Percentiles rank a stretch among this genome's conserved stretches.
These are phyloP conservation scores for Orbilia quercus DNA, from an alignment of 2,329 filamentous ascomycete genomes.

Conservation along the genomic window DNA sequence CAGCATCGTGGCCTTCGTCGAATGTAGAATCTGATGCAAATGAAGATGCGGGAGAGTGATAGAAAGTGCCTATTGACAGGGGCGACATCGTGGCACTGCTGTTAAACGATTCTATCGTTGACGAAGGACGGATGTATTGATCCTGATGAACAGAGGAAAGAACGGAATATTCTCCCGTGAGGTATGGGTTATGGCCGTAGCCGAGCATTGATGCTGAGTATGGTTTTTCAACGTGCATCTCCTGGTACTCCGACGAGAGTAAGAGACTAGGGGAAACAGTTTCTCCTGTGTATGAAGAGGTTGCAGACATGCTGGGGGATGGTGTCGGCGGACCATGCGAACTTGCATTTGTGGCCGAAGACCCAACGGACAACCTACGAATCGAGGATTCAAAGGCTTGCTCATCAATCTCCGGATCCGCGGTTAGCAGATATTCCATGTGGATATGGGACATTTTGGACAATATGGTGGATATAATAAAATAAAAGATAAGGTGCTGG, in stretches of 20 bases:
- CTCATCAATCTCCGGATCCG: constrained; percentile 48
- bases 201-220: constrained; percentile 40
- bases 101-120: constrained; percentile 45
- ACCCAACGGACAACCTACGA: constrained; percentile 52
- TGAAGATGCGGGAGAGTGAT: constrained; percentile 48
- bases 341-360: constrained; percentile 46
- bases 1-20: constrained; percentile 51
- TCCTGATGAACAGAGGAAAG: constrained; percentile 41
- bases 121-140: constrained; percentile 41
- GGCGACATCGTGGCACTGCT: constrained; percentile 47
- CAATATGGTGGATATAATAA: constrained; percentile 13
- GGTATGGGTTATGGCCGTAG: constrained; percentile 42
- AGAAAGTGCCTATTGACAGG: constrained; percentile 45
- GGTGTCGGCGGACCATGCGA: constrained; percentile 52
- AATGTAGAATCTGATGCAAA: constrained; percentile 50
- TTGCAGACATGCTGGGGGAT: constrained; percentile 41
- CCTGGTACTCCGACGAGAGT: constrained; percentile 49
- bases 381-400: constrained; percentile 49
- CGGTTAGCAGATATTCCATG: constrained; percentile 54
- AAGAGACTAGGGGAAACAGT: constrained; percentile 51
- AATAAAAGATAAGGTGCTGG: constrained; percentile 2
- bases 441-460: constrained; percentile 54
- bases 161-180: constrained; percentile 45
- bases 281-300: constrained; percentile 48
- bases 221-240: constrained; percentile 44